Conservation (phyloP, 768 basidiomycete genomes). For the Trametes cinnabarina region DNA sequence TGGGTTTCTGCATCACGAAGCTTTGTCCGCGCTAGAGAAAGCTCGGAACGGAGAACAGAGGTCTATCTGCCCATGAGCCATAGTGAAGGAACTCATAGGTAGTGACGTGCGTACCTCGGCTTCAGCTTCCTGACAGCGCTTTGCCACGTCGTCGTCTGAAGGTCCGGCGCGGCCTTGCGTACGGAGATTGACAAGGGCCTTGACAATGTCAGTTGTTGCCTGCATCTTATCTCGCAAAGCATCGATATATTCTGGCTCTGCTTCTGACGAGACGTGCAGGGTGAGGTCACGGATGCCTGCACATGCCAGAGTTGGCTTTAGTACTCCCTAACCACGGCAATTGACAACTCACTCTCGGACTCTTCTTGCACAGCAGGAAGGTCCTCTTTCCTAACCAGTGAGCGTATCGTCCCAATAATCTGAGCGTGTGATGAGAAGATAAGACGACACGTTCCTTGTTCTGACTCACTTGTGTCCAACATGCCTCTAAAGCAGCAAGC, state of each 20-base stretch:
- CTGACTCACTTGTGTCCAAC: constrained; percentile 29
- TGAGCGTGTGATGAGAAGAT: constrained; percentile 10
- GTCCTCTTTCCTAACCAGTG: constrained; percentile 28
- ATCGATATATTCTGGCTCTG: constrained; percentile 24
- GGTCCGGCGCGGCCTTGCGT: constrained; percentile 11
- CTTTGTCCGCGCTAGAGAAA: constrained; percentile 26
- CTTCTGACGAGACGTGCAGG: constrained; percentile 22
- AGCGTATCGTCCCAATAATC: constrained; percentile 29
- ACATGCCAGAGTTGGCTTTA: not conserved
- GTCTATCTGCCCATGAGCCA: constrained; percentile 7
- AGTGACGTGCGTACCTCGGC: constrained; percentile 23
- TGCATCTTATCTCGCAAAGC: constrained; percentile 27
- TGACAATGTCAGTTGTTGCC: constrained; percentile 26
- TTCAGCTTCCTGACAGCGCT: constrained; percentile 21
- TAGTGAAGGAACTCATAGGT: not conserved
- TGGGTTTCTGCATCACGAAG: constrained; percentile 22
- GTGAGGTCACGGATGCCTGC: constrained; percentile 28
- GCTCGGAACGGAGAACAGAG: constrained; percentile 26
- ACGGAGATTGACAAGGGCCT: constrained; percentile 24
- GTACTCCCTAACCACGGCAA: not conserved
- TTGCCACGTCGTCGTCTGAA: constrained; percentile 17
- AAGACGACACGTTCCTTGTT: not conserved
- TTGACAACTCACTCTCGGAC: constrained; percentile 23
- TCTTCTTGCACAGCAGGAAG: constrained; percentile 24
- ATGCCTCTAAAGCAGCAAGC: constrained; percentile 30